Base-by-base conservation (phyloP, 495 filamentous ascomycete species). In the Aspergillus asperescens region DNA sequence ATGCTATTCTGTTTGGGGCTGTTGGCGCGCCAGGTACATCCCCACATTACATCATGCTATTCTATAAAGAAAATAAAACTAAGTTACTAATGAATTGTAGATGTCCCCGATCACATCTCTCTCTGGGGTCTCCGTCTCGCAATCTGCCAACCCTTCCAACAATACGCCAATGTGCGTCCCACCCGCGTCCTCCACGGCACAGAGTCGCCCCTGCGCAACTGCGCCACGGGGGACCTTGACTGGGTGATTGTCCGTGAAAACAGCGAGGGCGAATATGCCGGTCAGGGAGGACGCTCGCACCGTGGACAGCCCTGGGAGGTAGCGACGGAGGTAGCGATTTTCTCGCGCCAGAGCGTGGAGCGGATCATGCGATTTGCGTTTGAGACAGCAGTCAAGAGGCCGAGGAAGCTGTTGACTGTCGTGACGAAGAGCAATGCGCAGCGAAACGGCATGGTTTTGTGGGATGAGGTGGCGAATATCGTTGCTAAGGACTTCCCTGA, bases 391-490 rank as follows among this genome's bases (percentile, higher is more conserved):
- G 61, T 60, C 40, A 65, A 64, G 43, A 62, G 78, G 15, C 74
- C 68, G 2, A 65, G 68, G 25, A 80, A 78, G 64, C 66, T 71
- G 22, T 47, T 81, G 50, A 80, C 77, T n/a, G 75, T 81, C 1
- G 79, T 81, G 18, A 80, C 77, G 10, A 82, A 82, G 69, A 77
- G 74, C 45, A 82, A 82, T 64, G 78, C 79, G 0, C 77, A 80
- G 69, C 66, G 77, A 2, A 76, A 79, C 55, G 79, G 79, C 0
- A 75, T 82, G 76, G 79, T 82, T 12, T 58, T 81, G 16, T 81
- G 79, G 78, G 79, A 82, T 62, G 70, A 77, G 55, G 68, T 81
- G 10, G 77, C 77, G 5, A 60, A 62, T 38, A 50, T 60, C 5
- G 70, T 80, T 16, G 71, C 71, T 1, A 58, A 48, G 53, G 74